Evolutionary conservation across 78 protist genomes (phyloP), one percentile per base, ranked within the genome.

Genomic region (Dictyostelium citrinum): DNA sequence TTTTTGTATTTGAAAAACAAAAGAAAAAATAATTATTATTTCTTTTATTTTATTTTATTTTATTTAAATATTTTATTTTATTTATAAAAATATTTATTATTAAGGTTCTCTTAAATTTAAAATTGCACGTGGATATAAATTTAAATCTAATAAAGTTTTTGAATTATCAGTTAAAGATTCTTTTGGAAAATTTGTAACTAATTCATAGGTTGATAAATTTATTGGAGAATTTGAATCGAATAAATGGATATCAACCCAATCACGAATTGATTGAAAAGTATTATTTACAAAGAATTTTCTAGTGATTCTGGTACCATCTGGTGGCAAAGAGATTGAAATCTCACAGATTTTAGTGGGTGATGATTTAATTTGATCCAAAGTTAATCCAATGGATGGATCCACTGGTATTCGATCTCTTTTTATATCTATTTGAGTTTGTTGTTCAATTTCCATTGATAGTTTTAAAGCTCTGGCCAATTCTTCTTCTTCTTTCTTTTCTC

Each of bases 91-190:
- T 55, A 20, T 20, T 11, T 35, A 31, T 70, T 41, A 64, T 74
- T 85, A 85, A 37, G 92, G 92, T 51, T 85, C 81, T 17, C 81
- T 78, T 88, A 88, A n/a, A 67, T 78, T 76, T 76, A 88, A 49
- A 22, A 88, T 43, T 31, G 86, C 51, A 45, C 85, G 81, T 29
- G 93, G 93, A 46, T 78, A 88, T 2, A 88, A 43, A 61, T 86
- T 41, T 43, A 86, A 76, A 22, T 88, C 93, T 14, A 49, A 4
- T 11, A 88, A 22, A 55, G 93, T 78, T 67, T 88, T 88, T n/a
- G 77, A 45, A 11, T 49, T 68, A 68, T 88, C 93, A 12, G 93
- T 61, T 45, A 88, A 46, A 45, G 81, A 58, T 49, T 72, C 70
- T 58, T 88, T 88, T 24, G 93, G 93, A 24, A 43, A 88, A 24